Evolutionary conservation across 495 filamentous ascomycete species (phyloP).

Genomic region (Entonaema liquescens): DNA sequence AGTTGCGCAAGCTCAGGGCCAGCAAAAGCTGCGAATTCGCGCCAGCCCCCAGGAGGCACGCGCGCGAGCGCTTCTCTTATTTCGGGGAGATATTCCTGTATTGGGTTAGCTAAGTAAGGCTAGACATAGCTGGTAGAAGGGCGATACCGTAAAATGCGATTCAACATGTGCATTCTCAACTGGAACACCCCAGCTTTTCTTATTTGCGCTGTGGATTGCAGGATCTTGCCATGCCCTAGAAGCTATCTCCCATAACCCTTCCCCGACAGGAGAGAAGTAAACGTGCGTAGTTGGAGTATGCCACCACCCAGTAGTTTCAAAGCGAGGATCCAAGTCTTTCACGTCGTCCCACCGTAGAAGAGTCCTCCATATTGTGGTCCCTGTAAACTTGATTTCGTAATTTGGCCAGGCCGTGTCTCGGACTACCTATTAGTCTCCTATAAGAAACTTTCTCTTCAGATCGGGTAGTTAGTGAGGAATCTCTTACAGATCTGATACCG

Average conservation of each 20-base stretch:
- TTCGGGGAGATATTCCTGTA: conserved; percentile 48
- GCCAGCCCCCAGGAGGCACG: conserved; percentile 52
- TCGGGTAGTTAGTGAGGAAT: conserved; percentile 12
- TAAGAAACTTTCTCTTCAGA: conserved; percentile 10
- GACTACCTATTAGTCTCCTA: conserved; percentile 32
- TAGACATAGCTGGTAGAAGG: not conserved
- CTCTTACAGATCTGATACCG: conserved; percentile 59
- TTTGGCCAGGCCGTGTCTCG: conserved; percentile 45
- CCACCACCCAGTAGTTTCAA: conserved; percentile 57
- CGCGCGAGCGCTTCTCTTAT: conserved; percentile 47
- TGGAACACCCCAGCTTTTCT: conserved; percentile 58
- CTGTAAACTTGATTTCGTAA: conserved; percentile 52
- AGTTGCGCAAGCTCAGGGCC: conserved; percentile 52
- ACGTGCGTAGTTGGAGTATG: conserved; percentile 55
- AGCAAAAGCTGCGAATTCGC: conserved; percentile 56
- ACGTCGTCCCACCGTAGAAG: conserved; percentile 48
- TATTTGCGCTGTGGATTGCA: conserved; percentile 43
- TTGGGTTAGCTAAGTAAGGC: not conserved
- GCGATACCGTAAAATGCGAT: conserved; percentile 45
- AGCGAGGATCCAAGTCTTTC: conserved; percentile 49
- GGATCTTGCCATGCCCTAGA: conserved; percentile 43
- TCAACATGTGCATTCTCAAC: conserved; percentile 56
- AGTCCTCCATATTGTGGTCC: conserved; percentile 53
- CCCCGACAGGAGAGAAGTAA: conserved; percentile 55
- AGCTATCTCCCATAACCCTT: conserved; percentile 49